A percentile compares a stretch with the other conserved stretches of the same genome.
Conservation (phyloP, 2,329 filamentous ascomycete genomes). For the Neodidymelliopsis sp. region DNA sequence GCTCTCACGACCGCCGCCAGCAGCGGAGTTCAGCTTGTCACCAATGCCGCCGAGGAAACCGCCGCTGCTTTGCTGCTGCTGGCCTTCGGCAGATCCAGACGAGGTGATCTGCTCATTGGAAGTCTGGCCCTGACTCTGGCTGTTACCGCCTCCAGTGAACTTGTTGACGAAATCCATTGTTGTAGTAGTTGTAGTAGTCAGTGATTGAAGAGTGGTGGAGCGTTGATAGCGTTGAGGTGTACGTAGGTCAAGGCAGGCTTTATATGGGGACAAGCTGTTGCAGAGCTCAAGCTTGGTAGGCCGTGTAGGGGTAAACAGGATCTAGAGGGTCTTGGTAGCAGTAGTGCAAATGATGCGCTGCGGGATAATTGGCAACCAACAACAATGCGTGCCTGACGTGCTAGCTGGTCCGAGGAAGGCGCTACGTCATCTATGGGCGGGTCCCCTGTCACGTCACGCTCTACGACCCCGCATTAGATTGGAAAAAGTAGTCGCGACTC, state of each 20-base stretch:
- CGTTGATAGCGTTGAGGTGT: slow-evolving; percentile 5
- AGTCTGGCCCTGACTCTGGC: slow-evolving; percentile 36
- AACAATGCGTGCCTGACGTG: slow-evolving; percentile 18
- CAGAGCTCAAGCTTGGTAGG: slow-evolving; percentile 16
- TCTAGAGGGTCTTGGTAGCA: slow-evolving; percentile 9
- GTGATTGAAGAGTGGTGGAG: slow-evolving; percentile 14
- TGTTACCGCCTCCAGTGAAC: slow-evolving; percentile 50
- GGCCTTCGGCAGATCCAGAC: slow-evolving; percentile 8
- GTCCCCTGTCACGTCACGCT: slow-evolving; percentile 9
- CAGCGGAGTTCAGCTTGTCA: slow-evolving; percentile 74
- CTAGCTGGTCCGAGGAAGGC: not conserved
- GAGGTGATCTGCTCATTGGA: slow-evolving; percentile 42
- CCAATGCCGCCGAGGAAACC: slow-evolving; percentile 66
- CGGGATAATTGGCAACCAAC: no score
- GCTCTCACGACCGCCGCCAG: slow-evolving; percentile 74
- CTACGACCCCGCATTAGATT: slow-evolving; percentile 16
- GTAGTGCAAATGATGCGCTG: slow-evolving; percentile 17
- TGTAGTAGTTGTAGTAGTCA: slow-evolving; percentile 10
- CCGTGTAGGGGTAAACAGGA: slow-evolving; percentile 17
- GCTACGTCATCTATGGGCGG: slow-evolving; percentile 9
- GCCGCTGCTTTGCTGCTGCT: slow-evolving; percentile 35
- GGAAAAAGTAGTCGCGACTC: slow-evolving; percentile 14
- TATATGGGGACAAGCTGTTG: slow-evolving; percentile 11
- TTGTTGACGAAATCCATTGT: slow-evolving; percentile 60
- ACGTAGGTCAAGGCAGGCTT: slow-evolving; percentile 6